These are phyloP conservation scores for Hypoxylon rickii DNA, from an alignment of 495 filamentous ascomycete genomes.

Conservation along the genomic window DNA sequence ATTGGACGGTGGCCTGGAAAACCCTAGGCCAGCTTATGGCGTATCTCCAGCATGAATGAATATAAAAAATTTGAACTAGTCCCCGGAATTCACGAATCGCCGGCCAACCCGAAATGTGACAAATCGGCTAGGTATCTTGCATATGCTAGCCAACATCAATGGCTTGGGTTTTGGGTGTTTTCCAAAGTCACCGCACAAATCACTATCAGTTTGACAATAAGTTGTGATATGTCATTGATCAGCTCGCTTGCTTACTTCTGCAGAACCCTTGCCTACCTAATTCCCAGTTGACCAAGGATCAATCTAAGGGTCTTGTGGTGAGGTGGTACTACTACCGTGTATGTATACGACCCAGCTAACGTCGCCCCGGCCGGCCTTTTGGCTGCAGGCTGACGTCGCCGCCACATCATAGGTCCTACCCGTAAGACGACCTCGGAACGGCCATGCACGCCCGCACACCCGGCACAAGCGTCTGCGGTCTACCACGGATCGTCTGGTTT, in stretches of 20 bases:
- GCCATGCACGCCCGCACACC: too few species aligned
- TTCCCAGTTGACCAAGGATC: conserved; percentile 1
- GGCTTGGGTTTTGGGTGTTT: background rate
- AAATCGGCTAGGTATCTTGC: background rate
- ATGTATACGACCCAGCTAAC: conserved; percentile 20
- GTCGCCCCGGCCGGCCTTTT: conserved; percentile 14
- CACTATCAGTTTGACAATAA: background rate
- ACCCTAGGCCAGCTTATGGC: conserved; percentile 25
- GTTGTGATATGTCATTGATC: background rate
- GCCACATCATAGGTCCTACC: conserved; percentile 26
- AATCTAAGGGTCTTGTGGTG: conserved; percentile 25
- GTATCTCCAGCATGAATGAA: conserved; percentile 26
- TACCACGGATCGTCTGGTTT: too few species aligned
- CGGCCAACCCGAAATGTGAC: background rate
- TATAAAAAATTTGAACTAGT: conserved; percentile 19
- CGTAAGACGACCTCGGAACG: conserved; percentile 5
- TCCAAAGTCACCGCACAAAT: background rate
- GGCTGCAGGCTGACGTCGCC: conserved; percentile 36
- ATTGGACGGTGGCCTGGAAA: conserved; percentile 12
- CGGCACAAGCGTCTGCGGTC: too few species aligned
- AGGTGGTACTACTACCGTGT: conserved; percentile 1
- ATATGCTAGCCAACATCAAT: background rate
- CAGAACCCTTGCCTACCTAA: too few species aligned
- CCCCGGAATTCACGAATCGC: background rate
- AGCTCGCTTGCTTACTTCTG: background rate